Percentiles rank a stretch among this genome's conserved stretches.
phyloP scores from a whole-genome alignment of 1,284 basidiomycete species.

The Sphagnurus paluster region DNA sequence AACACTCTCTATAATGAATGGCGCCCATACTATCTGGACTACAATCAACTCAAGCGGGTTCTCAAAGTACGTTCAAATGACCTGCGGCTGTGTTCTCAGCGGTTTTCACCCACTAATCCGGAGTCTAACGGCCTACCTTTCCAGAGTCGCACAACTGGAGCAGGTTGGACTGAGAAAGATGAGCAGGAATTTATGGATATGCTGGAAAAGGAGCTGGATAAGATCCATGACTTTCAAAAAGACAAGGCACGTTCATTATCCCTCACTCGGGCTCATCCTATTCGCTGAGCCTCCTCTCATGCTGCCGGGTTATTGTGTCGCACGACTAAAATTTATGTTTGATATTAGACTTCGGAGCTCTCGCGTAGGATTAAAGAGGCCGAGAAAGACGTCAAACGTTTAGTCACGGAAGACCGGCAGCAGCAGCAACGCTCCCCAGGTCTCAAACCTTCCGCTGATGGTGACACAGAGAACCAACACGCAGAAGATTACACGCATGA shows the following conservation, averaged over 20 bases:
- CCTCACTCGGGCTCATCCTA: neutral
- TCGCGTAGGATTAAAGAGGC: conserved; percentile 79
- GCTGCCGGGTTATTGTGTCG: neutral
- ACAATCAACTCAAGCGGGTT: conserved; percentile 86
- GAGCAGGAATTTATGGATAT: conserved; percentile 79
- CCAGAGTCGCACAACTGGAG: conserved; percentile 59
- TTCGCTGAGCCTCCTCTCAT: neutral
- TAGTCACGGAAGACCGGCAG: conserved; percentile 64
- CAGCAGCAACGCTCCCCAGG: conserved; percentile 21
- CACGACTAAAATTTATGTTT: neutral
- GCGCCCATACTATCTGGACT: conserved; percentile 89
- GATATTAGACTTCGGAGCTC: conserved; percentile 77
- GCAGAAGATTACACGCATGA: conserved; percentile 55
- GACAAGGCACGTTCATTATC: conserved; percentile 61
- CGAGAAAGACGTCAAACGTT: conserved; percentile 74
- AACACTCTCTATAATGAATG: conserved; percentile 87
- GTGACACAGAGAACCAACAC: conserved; percentile 65
- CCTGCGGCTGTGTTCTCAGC: neutral
- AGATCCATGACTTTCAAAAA: conserved; percentile 95
- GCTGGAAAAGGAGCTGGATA: conserved; percentile 89
- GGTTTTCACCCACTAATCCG: neutral
- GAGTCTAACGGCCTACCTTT: conserved; percentile 3
- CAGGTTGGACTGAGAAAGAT: conserved; percentile 74
- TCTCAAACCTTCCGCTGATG: conserved; percentile 15
- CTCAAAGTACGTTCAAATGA: conserved; percentile 62